phyloP scores from a whole-genome alignment of 2,329 filamentous ascomycete genomes.

The Dichotomopilus funicola region DNA sequence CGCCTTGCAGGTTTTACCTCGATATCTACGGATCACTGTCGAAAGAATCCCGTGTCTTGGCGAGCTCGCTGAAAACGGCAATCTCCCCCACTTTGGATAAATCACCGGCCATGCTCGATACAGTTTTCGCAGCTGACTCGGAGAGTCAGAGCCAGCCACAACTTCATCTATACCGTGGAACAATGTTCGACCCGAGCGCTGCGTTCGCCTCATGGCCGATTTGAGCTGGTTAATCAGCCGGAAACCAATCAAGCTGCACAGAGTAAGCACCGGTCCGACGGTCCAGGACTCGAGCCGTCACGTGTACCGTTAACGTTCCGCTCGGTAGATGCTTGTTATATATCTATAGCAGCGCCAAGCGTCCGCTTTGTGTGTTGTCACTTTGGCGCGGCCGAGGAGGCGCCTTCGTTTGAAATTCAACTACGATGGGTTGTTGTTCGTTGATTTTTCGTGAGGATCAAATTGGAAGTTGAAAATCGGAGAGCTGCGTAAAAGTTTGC shows the following conservation, averaged over 20 bases:
- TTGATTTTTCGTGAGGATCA: too few species aligned
- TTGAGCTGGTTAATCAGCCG: conserved; percentile 21
- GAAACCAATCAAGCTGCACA: conserved; percentile 21
- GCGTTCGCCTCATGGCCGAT: conserved; percentile 2
- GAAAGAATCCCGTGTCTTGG: conserved; percentile 17
- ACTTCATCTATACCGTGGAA: conserved; percentile 16
- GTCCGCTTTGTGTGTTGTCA: too few species aligned
- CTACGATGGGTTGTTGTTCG: too few species aligned
- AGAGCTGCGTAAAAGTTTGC: too few species aligned
- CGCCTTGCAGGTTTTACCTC: too few species aligned
- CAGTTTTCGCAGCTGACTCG: conserved; percentile 9
- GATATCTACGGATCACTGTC: background rate
- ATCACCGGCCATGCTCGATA: conserved; percentile 15
- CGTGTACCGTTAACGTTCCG: background rate
- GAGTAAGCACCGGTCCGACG: conserved; percentile 24
- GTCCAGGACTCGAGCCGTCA: conserved; percentile 10
- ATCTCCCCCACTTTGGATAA: conserved; percentile 25
- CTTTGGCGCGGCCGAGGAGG: background rate
- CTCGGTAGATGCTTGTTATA: background rate
- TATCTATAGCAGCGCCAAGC: background rate
- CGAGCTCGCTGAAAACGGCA: conserved; percentile 6
- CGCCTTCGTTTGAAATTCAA: background rate
- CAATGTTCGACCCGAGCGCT: background rate
- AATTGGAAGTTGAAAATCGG: too few species aligned
- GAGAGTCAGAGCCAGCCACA: conserved; percentile 5